Evolutionary conservation across 208 protist species (phyloP), one percentile per base, ranked within the genome.

Genomic region (Crithidia thermophila): DNA sequence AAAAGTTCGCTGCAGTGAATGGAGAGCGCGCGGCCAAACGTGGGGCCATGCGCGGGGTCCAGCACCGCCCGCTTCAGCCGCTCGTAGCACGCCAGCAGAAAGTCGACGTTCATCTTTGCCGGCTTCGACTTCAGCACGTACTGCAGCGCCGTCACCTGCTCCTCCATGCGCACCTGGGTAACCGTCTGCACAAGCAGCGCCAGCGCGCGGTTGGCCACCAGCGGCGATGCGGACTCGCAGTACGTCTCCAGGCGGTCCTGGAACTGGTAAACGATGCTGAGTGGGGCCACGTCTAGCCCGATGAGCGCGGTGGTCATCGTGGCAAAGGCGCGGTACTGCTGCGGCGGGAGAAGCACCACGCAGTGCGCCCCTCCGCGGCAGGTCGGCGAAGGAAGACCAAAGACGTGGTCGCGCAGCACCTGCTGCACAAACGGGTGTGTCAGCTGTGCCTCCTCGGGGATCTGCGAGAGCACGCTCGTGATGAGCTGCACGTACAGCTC

Each of bases 1-100:
- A 96, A 96, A 21, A 96, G 69, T 60, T 94, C 88, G 66, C 88
- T 94, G 59, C 85, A 94, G 71, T 93, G 86, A 67, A 96, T 94
- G 30, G 88, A 79, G 23, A 96, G 72, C 31, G 88, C 88, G 14
- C 91, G 79, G 42, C 84, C 82, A 67, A 87, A 90, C 23, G 70
- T 75, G 0, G 91, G 87, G 46, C 87, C 91, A 31, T 87, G 61
- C 7, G 74, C 71, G n/a, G 85, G 72, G 69, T 93, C 77, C 50
- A 76, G 47, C 50, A 90, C 86, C 0, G 83, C 85, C 4, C 88
- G 84, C 74, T 91, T 87, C 56, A 96, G 79, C 11, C 91, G 86
- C 72, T 94, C 91, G 75, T 94, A 96, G 73, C 88, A 96, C 16
- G 91, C 85, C 20, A 96, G 75, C 40, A 96, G 46, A 49, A 94